Evolutionary conservation across 2,329 filamentous ascomycete species (phyloP).

Genomic region (Aspergillus hiratsukae): DNA sequence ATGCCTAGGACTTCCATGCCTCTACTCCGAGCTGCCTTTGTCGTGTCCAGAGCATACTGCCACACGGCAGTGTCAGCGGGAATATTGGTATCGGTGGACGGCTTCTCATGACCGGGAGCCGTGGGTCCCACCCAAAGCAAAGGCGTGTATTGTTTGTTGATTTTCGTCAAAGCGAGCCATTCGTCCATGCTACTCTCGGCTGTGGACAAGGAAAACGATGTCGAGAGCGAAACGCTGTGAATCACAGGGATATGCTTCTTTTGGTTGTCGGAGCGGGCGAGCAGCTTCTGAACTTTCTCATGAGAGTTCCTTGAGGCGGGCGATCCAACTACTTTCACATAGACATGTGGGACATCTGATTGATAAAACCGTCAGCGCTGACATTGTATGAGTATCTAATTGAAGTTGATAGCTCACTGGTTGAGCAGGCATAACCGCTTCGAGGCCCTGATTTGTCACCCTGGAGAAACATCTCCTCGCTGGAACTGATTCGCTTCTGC

Average conservation of each 20-base stretch:
- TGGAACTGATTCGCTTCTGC: constrained; percentile 20
- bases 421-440: constrained; percentile 17
- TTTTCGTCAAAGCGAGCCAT: constrained; percentile 34
- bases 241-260: constrained; percentile 41
- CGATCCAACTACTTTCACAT: constrained; percentile 29
- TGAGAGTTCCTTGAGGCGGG: constrained; percentile 25
- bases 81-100: constrained; percentile 19
- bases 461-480: constrained; percentile 19
- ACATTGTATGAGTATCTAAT: background rate
- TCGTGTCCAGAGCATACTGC: constrained; percentile 37
- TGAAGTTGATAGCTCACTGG: constrained; percentile 13
- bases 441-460: constrained; percentile 4
- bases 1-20: constrained; percentile 40
- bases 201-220: constrained; percentile 24
- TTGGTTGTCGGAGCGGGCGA: constrained; percentile 22
- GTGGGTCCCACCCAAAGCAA: constrained; percentile 43
- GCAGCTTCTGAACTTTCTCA: constrained; percentile 28
- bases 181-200: constrained; percentile 36
- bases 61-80: constrained; percentile 34
- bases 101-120: constrained; percentile 34
- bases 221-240: constrained; percentile 34
- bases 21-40: constrained; percentile 27
- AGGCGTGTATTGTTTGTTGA: constrained; percentile 35
- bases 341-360: constrained; percentile 35
- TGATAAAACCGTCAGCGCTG: constrained; percentile 5